phyloP scores from a whole-genome alignment of 805 yeast genomes.

The Ascoidea asiatica region DNA sequence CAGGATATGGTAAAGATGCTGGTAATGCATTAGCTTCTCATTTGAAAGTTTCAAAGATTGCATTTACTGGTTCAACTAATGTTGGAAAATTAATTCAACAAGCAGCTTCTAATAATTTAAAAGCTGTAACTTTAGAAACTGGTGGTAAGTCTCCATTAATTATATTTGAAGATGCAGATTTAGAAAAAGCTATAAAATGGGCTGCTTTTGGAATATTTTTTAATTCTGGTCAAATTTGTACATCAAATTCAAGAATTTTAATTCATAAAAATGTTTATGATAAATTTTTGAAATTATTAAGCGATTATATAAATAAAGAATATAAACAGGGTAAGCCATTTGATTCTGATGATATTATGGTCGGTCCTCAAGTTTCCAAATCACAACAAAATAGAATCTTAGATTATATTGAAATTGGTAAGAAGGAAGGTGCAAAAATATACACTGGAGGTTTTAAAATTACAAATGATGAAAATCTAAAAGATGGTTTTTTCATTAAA shows the following conservation, averaged over 20 bases:
- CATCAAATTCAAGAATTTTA: constrained; percentile 48
- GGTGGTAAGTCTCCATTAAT: constrained; percentile 40
- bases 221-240: constrained; percentile 54
- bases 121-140: constrained; percentile 35
- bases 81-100: constrained; percentile 31
- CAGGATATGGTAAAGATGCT: constrained; percentile 29
- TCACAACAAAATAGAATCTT: constrained; percentile 33
- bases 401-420: constrained; percentile 31
- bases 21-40: constrained; percentile 34
- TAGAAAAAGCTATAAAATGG: constrained; percentile 36
- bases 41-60: constrained; percentile 32
- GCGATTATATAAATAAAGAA: constrained; percentile 19
- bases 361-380: constrained; percentile 45
- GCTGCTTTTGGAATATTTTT: constrained; percentile 41
- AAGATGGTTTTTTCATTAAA: constrained; percentile 23
- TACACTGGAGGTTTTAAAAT: constrained; percentile 26
- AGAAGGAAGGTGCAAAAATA: constrained; percentile 38
- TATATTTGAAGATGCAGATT: constrained; percentile 32
- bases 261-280: constrained; percentile 43
- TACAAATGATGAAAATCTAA: neutral
- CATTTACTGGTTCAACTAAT: constrained; percentile 42
- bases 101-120: constrained; percentile 28
- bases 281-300: constrained; percentile 28
- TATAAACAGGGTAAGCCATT: constrained; percentile 30
- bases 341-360: constrained; percentile 11